Base-by-base conservation (phyloP, 345 rosid species). In the Ceriops zippeliana region DNA sequence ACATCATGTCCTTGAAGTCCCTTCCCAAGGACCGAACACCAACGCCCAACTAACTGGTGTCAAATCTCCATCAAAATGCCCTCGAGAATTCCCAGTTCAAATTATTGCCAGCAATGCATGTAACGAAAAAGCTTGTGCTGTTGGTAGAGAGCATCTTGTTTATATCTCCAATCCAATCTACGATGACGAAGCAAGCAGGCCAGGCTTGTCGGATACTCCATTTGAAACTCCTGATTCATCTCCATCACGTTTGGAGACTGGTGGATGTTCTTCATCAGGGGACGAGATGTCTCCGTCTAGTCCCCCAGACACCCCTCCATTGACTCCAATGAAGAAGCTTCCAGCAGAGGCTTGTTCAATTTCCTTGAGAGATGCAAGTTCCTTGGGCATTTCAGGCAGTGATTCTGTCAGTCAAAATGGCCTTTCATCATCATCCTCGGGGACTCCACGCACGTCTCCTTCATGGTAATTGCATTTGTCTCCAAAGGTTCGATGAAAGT, bases 141-240 rank as follows among this genome's bases (percentile, higher is more conserved):
- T 61, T 27, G n/a, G 24, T 9, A 59, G 68, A 20, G 85, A 83
- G 54, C 73, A 76, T 71, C 77, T 88, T 30, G 77, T 89, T 62
- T 89, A 89, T 84, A 91, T 93, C 35, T 91, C 97, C 3, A 93
- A 93, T 72, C 97, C 98, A n/a, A 83, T 89, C 26, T 91, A 86
- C 77, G 86, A 87, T 34, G 84, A 83, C 20, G 83, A 82, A 16
- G 72, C 67, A 6, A 71, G 78, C 73, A 60, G 68, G 77, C 17
- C 26, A 27, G 68, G 76, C 52, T 34, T 54, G 68, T 78, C 63
- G 52, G 79, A 72, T 58, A 84, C 96, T 13, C 96, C 96, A 0
- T 93, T 89, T 49, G 90, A 91, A 79, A 91, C 96, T 0, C 97
- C 97, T 2, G 86, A 84, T 30, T 76, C 97, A 3, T 95, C 96